These are phyloP conservation scores for Vaccinium corymbosum DNA, from an alignment of 148 eudicot genomes.

Conservation along the genomic window DNA sequence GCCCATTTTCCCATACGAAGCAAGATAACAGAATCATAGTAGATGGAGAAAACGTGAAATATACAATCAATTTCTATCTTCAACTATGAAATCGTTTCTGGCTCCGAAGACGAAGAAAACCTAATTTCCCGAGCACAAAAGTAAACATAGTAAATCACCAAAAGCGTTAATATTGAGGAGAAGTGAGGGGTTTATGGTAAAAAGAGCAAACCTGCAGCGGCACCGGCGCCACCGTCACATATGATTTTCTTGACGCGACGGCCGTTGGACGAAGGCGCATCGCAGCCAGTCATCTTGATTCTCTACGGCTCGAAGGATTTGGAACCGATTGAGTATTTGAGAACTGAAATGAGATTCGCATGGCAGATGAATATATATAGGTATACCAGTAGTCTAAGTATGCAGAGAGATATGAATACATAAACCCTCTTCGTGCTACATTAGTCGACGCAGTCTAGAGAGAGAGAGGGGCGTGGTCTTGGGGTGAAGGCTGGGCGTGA, in stretches of 20 bases:
- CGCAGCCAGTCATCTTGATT: constrained; percentile 26
- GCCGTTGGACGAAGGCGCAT: constrained; percentile 30
- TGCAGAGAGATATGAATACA: background rate
- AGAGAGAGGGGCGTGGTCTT: background rate
- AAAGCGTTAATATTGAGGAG: background rate
- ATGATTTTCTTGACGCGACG: constrained; percentile 39
- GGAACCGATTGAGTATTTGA: background rate
- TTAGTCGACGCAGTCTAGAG: background rate
- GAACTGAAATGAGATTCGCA: background rate
- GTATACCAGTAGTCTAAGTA: background rate
- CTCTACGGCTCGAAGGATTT: background rate
- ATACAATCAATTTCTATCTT: background rate
- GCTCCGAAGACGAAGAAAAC: background rate
- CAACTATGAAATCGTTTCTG: background rate
- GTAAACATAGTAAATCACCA: background rate
- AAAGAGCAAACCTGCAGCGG: constrained; percentile 53
- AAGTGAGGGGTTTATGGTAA: background rate
- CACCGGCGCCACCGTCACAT: constrained; percentile 71
- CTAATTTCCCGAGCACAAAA: background rate
- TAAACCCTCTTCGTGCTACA: background rate
- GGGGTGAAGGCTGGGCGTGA: no score
- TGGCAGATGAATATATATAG: background rate
- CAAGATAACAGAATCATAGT: no score
- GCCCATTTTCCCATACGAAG: background rate
- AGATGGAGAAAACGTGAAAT: background rate